Base-by-base conservation (phyloP, 257 asterid species). In the Henckelia pumila region DNA sequence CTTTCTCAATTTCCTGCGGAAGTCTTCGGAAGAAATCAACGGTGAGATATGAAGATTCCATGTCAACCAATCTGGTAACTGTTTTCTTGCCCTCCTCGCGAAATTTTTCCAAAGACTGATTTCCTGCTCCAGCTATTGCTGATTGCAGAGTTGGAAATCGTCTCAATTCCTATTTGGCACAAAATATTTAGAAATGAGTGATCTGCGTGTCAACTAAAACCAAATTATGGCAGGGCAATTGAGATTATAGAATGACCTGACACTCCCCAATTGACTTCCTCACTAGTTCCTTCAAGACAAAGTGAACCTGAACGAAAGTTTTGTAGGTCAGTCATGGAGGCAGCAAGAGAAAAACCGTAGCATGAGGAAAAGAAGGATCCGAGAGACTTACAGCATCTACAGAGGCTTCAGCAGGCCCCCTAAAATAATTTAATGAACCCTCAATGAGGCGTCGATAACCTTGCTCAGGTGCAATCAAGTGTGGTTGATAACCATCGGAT, bases 401-500 rank as follows among this genome's bases (percentile, higher is more conserved):
- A 1, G 98, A 82, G 74, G 96, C 96, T 82, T 92, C 98, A 81
- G 96, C 91, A 37, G 98, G 98, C 22, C 96, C 96, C 60, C 92
- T 80, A 69, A 89, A 92, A 74, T 87, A 92, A 77, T 82, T 87
- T 79, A 92, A 73, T 9, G 95, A 79, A 28, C 96, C 90, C 77
- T 92, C 98, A 68, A 92, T 89, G 67, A 92, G 95, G 32, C 98
- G 82, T 10, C 95, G 82, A 76, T 92, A 92, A 70, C 95, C 98
- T 89, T 89, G 98, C 84, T 91, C 98, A 47, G 98, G 98, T 26
- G 98, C 96, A 80, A 91, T 91, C 84, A 91, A 87, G 80, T 91
- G 97, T 4, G 98, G 98, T 71, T 92, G 97, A 75, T 89, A 92
- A 66, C 98, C 98, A 79, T 92, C 98, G 66, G 97, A 96, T 73